Evolutionary conservation across 192 early-diverging fungal genomes (phyloP), one percentile per base, ranked within the genome.

Genomic region (Coemansia sp.): DNA sequence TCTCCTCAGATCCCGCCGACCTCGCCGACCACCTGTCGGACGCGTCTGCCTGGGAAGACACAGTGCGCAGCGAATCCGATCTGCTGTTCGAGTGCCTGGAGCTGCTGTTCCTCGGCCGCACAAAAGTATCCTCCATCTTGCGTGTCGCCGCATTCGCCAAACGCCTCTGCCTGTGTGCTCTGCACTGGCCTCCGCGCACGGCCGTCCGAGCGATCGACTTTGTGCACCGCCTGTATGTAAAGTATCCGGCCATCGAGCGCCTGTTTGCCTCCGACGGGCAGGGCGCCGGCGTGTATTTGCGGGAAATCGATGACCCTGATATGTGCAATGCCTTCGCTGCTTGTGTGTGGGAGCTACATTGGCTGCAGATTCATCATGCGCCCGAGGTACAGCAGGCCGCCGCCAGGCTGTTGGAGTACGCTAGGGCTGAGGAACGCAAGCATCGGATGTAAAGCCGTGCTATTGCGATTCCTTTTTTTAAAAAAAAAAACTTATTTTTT

Each of bases 251-350:
- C 9, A 71, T 91, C 24, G 83, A 86, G 59, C 75, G 78, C 41
- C 62, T 89, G 42, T 64, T 91, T 9, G 82, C 85, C 42, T 71
- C 82, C 21, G 87, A 88, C 55, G 86, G 85, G 37, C 78, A 83
- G 43, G 66, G 84, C 48, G 91, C 87, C 51, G 96, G 94, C 52
- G 73, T 93, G 37, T 96, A 95, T 62, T 52, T 85, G 24, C 82
- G 85, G 30, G 71, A 86, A 12, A 66, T 96, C 55, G 88, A 95
- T 62, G 94, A 98, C 59, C 91, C 94, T 0, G 93, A 98, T 55
- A 81, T 96, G 61, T 94, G 91, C 65, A 98, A 98, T 66, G 93
- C 96, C 3, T 93, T 95, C 71, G 91, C 92, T 3, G 87, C 96
- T 4, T 91, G 85, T 67, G 58, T 95, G 45, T 98, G 88, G 80